Conservation (phyloP, 2,329 filamentous ascomycete genomes). For the Sporothrix globosa region DNA sequence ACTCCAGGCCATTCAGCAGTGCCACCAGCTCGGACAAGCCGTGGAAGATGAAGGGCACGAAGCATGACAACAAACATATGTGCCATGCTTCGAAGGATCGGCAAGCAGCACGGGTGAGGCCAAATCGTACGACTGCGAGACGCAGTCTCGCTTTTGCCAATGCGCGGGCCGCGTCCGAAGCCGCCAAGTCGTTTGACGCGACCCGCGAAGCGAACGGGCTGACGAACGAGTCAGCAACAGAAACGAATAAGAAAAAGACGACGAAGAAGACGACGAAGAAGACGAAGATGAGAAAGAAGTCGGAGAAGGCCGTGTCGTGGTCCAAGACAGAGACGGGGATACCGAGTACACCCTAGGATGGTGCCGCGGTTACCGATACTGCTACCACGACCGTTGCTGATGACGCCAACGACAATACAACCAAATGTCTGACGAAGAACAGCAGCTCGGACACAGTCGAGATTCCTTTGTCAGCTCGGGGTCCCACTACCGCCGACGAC, state of each 20-base stretch:
- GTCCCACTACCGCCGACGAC: not conserved
- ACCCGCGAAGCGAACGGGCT: not conserved
- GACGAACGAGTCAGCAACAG: not conserved
- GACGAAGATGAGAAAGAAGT: not conserved
- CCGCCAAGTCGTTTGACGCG: not conserved
- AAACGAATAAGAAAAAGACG: not conserved
- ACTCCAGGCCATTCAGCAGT: not conserved
- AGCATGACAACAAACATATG: not conserved
- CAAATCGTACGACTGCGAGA: not conserved
- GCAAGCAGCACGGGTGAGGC: too few species aligned
- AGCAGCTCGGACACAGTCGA: not conserved
- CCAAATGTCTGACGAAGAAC: too few species aligned
- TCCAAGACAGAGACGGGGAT: slow-evolving; percentile 8
- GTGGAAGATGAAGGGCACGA: not conserved
- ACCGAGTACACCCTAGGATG: not conserved
- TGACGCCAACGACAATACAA: too few species aligned
- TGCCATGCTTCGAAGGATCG: not conserved
- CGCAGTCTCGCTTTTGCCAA: not conserved
- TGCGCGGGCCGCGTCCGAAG: not conserved
- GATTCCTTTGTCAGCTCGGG: too few species aligned
- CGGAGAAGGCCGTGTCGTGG: not conserved
- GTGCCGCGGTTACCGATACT: not conserved
- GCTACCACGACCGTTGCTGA: not conserved
- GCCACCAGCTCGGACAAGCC: not conserved
- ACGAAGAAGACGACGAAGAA: not conserved